Percentiles rank a stretch among this genome's conserved stretches.
Evolutionary conservation across 257 asterid genomes (phyloP).

Genomic region (Solanum clarkiae): DNA sequence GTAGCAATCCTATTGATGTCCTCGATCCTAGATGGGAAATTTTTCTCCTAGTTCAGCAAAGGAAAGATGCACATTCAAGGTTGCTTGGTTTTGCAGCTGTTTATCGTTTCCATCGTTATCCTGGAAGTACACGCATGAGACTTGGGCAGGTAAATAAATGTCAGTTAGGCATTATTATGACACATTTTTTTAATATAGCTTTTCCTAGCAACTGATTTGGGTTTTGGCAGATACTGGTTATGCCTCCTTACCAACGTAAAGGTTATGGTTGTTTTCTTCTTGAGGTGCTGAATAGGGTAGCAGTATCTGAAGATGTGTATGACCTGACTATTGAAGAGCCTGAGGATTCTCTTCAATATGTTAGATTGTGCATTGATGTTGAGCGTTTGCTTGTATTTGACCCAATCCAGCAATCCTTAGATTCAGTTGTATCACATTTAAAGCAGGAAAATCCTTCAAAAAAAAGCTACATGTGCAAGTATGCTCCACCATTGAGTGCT

Average conservation of each 20-base stretch:
- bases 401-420: slow-evolving; percentile 45
- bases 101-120: slow-evolving; percentile 70
- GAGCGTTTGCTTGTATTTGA: slow-evolving; percentile 54
- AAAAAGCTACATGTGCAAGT: slow-evolving; percentile 28
- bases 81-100: slow-evolving; percentile 84
- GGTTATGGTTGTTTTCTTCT: slow-evolving; percentile 71
- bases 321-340: slow-evolving; percentile 93
- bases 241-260: slow-evolving; percentile 76
- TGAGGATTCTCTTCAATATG: slow-evolving; percentile 78
- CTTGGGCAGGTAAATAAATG: slow-evolving; percentile 72
- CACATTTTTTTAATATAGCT: background rate
- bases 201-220: background rate
- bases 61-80: slow-evolving; percentile 5
- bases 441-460: slow-evolving; percentile 47
- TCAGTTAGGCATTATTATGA: background rate
- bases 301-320: slow-evolving; percentile 53
- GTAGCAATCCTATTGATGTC: slow-evolving; percentile 95
- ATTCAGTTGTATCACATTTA: slow-evolving; percentile 28
- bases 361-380: slow-evolving; percentile 64
- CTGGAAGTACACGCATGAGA: slow-evolving; percentile 57
- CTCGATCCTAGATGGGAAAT: slow-evolving; percentile 92
- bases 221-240: slow-evolving; percentile 53
- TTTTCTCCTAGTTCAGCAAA: slow-evolving; percentile 43
- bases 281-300: slow-evolving; percentile 53
- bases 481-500: slow-evolving; percentile 35